Base-by-base conservation (phyloP, 352 stramenopile species). In the Albugo candida region DNA sequence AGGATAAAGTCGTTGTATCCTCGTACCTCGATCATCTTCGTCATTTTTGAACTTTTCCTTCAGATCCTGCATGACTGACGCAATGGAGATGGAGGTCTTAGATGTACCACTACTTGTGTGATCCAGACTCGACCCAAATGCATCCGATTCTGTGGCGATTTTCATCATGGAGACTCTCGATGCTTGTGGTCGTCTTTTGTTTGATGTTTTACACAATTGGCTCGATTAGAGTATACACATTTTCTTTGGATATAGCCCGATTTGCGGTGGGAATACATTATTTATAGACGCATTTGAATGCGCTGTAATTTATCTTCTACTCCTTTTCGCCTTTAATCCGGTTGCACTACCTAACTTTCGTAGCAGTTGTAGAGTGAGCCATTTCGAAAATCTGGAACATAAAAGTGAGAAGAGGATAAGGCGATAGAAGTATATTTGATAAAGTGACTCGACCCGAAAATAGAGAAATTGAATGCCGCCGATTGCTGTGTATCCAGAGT, bases 31-130 rank as follows among this genome's bases (percentile, higher is more conserved):
- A 50, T 96, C 91, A 51, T 97, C 93, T 52, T 97, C 91, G 53
- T 98, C 94, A 52, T 96, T 95, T 68, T 98, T 98, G 60, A 98
- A 98, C 74, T 98, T 98, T 63, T 98, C 94, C 65, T 96, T 96
- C 36, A 97, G 78, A 46, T 93, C 86, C 47, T 96, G 88, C 62
- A 98, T 93, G 41, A 87, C 74, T 8, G 73, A 83, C n/a, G 75
- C 81, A 48, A 91, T 76, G 21, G 71, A 67, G 21, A 72, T 58
- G 27, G 62, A 52, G 24, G 59, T 31, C 24, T 31, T 31, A 8
- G 24, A 31, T 31, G 24, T 31, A 31, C 24, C 24, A 31, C 24
- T 31, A 8, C 24, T 31, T 31, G 24, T 31, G 24, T 31, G 24
- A 31, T 31, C 24, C 3, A 31, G 24, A 31, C 24, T 8, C 24